Percentiles rank a stretch among this genome's conserved stretches.
Conservation (phyloP, 768 basidiomycete genomes). For the Lanmaoa rubissima region DNA sequence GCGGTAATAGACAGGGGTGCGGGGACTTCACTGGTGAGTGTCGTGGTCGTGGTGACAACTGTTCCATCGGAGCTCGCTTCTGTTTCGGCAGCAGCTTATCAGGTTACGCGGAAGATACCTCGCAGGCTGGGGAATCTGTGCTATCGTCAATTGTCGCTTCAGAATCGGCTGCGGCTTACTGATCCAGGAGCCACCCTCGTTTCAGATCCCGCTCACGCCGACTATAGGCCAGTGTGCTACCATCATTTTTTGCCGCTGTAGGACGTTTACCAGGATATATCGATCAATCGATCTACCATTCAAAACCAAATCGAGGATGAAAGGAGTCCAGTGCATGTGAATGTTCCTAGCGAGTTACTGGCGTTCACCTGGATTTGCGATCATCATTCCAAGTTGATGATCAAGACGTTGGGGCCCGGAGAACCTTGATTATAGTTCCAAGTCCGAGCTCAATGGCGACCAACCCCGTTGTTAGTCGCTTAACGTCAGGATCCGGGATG, state of each 20-base stretch:
- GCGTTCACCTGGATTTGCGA: not conserved
- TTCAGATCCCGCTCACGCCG: slow-evolving; percentile 11
- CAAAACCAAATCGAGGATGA: not conserved
- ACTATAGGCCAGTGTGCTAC: slow-evolving; percentile 14
- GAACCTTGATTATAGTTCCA: not conserved
- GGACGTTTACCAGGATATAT: not conserved
- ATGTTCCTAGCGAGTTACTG: not conserved
- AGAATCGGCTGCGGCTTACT: not conserved
- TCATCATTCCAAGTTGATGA: not conserved
- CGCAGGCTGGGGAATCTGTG: not conserved
- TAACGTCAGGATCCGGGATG: not conserved
- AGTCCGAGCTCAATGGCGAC: not conserved
- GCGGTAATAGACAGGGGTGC: too few species aligned
- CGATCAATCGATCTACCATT: not conserved
- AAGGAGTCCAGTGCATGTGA: not conserved
- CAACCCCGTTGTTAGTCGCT: not conserved
- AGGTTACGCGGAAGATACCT: not conserved
- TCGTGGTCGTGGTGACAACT: not conserved
- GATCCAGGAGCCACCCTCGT: not conserved
- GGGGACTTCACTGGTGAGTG: slow-evolving; percentile 8
- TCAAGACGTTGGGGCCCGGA: not conserved
- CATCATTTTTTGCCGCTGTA: not conserved
- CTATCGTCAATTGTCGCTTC: not conserved
- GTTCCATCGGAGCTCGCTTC: slow-evolving; percentile 13
- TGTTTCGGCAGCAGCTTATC: slow-evolving; percentile 1